A percentile compares a stretch with the other conserved stretches of the same genome.
Evolutionary conservation across 257 asterid species (phyloP).

Genomic region (Handroanthus guayacan): DNA sequence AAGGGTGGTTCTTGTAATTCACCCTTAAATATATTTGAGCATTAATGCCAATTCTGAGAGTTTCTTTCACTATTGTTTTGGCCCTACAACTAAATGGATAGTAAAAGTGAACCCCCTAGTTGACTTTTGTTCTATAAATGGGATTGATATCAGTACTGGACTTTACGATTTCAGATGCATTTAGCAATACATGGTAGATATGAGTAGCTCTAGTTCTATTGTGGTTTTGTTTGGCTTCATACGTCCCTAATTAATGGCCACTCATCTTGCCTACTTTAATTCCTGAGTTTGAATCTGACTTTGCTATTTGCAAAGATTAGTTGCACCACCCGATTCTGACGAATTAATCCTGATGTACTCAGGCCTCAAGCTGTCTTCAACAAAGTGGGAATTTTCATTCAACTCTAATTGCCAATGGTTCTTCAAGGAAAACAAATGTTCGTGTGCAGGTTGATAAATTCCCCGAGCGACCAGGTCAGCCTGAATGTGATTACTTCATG

Average conservation of each 20-base stretch:
- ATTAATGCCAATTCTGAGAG: not conserved
- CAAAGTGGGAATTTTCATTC: conserved; percentile 28
- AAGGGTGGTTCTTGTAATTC: no score
- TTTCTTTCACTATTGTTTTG: not conserved
- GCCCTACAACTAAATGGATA: not conserved
- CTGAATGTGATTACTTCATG: conserved; percentile 50
- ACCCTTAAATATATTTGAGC: not conserved
- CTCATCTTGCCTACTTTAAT: not conserved
- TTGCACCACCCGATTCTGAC: not conserved
- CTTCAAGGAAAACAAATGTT: conserved; percentile 4
- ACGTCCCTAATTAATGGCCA: not conserved
- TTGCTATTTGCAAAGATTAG: not conserved
- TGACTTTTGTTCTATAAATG: not conserved
- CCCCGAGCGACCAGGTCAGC: conserved; percentile 65
- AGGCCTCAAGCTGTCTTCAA: conserved; percentile 35
- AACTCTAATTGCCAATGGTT: conserved; percentile 25
- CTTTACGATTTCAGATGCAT: not conserved
- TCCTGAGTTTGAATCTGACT: not conserved
- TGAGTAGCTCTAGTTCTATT: not conserved
- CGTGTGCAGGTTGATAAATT: conserved; percentile 38
- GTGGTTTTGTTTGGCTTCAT: not conserved
- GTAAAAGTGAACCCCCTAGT: not conserved
- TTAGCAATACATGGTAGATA: not conserved
- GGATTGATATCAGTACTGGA: not conserved
- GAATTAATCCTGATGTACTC: conserved; percentile 11